Evolutionary conservation across 139 green algal species (phyloP).

Genomic region (Bryopsis sp.): DNA sequence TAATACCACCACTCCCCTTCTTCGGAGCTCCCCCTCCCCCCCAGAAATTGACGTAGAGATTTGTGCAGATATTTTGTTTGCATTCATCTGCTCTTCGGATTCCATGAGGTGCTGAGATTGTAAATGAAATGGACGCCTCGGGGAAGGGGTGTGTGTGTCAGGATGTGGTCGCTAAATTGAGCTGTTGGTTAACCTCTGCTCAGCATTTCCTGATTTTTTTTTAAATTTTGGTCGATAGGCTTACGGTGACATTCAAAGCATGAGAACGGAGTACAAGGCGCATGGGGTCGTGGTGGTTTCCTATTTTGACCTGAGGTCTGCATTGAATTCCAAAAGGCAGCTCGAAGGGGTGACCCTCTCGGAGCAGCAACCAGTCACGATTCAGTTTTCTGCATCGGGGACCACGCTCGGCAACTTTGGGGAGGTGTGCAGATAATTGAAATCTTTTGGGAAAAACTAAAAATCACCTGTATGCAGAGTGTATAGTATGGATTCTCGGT

Average conservation of each 20-base stretch:
- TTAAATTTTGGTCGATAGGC: no score
- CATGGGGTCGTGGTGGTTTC: constrained; percentile 79
- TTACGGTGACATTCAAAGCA: constrained; percentile 69
- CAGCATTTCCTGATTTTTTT: constrained; percentile 19
- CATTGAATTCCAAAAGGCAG: constrained; percentile 50
- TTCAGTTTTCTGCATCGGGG: constrained; percentile 62
- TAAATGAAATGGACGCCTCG: background rate
- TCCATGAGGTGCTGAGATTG: background rate
- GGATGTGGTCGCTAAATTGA: background rate
- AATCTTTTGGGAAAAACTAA: background rate
- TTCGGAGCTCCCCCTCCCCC: no score
- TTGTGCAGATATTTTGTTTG: constrained; percentile 6
- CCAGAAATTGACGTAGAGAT: no score
- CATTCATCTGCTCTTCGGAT: constrained; percentile 5
- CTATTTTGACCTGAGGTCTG: constrained; percentile 82
- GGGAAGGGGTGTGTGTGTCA: background rate
- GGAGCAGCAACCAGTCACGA: constrained; percentile 35
- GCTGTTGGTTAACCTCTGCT: constrained; percentile 1
- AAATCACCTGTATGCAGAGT: background rate
- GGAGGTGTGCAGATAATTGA: constrained; percentile 3
- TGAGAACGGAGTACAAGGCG: constrained; percentile 61
- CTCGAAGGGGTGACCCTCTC: constrained; percentile 44
- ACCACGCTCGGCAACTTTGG: constrained; percentile 22
- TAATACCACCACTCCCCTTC: no score
- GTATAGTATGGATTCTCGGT: background rate